Evolutionary conservation across 2,329 filamentous ascomycete genomes (phyloP), one percentile per base, ranked within the genome.

Genomic region (Phialemoniopsis sp.): DNA sequence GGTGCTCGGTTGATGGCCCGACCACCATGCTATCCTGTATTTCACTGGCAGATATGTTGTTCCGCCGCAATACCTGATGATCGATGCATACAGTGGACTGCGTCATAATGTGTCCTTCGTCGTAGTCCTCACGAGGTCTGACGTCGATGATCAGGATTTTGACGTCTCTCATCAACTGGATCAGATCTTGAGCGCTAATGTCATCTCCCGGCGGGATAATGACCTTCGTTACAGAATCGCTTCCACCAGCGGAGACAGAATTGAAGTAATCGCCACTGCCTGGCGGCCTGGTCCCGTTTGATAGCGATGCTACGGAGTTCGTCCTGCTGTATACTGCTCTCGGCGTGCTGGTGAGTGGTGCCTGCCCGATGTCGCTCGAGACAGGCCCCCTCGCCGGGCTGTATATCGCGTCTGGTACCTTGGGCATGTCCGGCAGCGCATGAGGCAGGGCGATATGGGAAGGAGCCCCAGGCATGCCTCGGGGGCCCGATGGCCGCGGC

Each of bases 21-120:
- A 93, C 62, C 3, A 89, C 72, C 51, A 90, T 72, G 44, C 81
- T 81, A 43, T 89, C 85, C 14, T 68, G 71, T 29, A 85, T 74
- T 16, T 83, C 67, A 15, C 72, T 69, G 3, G 76, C 78, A 2
- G 80, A 82, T 15, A 83, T 73, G 34, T 79, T 82, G 33, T 83
- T 77, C 39, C 87, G 78, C 35, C 89, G 60, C 9, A 84, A 76
- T 33, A 94, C 77, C 17, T 68, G 72, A 3, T 90, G 89, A 53
- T 98, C 93, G 44, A 98, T 78, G 59, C 93, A 98, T 33, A 98
- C 88, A 30, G 89, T 87, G 6, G 80, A 83, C 40, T 82, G 82
- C 6, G 86, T 82, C 67, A 86, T 85, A 46, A 98, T 89, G 57
- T 98, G 93, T 0, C 93, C 93, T 35, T 84, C 75, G 50, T 97